Base-by-base conservation (phyloP, 2,329 filamentous ascomycete species). In the Endocalyx cinctus region DNA sequence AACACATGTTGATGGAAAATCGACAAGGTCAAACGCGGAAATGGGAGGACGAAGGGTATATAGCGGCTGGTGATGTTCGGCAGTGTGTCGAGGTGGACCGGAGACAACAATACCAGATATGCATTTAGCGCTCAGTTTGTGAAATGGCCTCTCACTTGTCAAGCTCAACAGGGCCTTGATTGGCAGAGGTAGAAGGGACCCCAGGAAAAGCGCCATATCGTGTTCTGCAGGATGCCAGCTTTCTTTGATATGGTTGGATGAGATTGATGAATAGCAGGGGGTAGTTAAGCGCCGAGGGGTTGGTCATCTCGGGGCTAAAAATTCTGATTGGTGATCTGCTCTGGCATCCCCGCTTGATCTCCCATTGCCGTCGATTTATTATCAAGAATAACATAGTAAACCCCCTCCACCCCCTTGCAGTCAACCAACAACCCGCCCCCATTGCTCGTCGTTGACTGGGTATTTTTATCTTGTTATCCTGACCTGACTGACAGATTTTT, bases 51-150 rank as follows among this genome's bases (percentile, higher is more conserved):
- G 63, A 62, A 60, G 61, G 64, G 71, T 74, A 74, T 74, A 73
- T 74, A 73, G 70, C 69, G 69, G 66, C 62, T 70, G 66, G 58
- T 72, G 68, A 72, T 59, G 62, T 58, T 59, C 54, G 54, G 51
- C 51, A 56, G 53, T 65, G 64, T 60, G 52, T 63, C 59, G 55
- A 58, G 30, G 52, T 54, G 51, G 56, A 53, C 43, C 45, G 31
- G 34, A 37, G 47, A 39, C 38, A 35, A 39, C 50, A 45, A 50
- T 45, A 39, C 46, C 44, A 48, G 47, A 51, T 50, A 51, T 37
- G 45, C 47, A 37, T 54, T 59, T 59, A 62, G 60, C 58, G 58
- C 62, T 58, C 56, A 46, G 36, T 35, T 46, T 58, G 57, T 63
- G 57, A 58, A 57, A 53, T 58, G 52, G 54, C 55, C 48, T 58